phyloP scores from a whole-genome alignment of 768 basidiomycete species.

The Lactifluus piperatus region DNA sequence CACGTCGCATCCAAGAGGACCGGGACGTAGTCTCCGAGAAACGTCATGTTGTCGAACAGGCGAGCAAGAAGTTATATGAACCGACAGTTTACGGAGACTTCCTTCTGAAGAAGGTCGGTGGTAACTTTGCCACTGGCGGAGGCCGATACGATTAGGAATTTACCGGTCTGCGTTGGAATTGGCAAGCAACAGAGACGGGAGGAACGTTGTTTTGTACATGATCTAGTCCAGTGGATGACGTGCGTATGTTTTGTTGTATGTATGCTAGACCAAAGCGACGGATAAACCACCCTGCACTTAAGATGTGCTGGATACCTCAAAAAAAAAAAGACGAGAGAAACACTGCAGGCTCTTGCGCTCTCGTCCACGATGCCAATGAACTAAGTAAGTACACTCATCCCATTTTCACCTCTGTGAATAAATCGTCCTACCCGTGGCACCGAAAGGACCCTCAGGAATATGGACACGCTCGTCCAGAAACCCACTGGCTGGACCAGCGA shows the following conservation, averaged over 20 bases:
- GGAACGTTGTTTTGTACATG: neutral
- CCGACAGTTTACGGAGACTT: slow-evolving; percentile 74
- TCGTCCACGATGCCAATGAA: neutral
- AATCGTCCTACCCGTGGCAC: slow-evolving; percentile 19
- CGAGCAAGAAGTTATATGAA: slow-evolving; percentile 29
- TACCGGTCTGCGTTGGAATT: neutral
- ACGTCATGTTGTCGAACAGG: slow-evolving; percentile 15
- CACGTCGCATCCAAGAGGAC: slow-evolving; percentile 36
- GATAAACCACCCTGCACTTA: neutral
- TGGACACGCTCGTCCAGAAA: slow-evolving; percentile 16
- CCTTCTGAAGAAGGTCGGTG: slow-evolving; percentile 59
- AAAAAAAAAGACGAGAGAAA: neutral
- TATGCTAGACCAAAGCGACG: neutral
- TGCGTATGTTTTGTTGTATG: slow-evolving; percentile 6
- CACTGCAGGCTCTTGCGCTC: neutral
- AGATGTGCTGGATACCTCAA: neutral
- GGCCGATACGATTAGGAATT: slow-evolving; percentile 28
- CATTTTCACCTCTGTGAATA: slow-evolving; percentile 19
- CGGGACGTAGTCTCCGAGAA: slow-evolving; percentile 15
- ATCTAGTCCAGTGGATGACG: neutral
- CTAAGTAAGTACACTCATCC: neutral
- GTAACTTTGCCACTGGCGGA: slow-evolving; percentile 50
- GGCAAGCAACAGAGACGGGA: neutral
- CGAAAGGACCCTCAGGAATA: slow-evolving; percentile 17
- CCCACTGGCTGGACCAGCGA: slow-evolving; percentile 19